Base-by-base conservation (phyloP, 2,329 filamentous ascomycete genomes). In the Scedosporium minutisporum region DNA sequence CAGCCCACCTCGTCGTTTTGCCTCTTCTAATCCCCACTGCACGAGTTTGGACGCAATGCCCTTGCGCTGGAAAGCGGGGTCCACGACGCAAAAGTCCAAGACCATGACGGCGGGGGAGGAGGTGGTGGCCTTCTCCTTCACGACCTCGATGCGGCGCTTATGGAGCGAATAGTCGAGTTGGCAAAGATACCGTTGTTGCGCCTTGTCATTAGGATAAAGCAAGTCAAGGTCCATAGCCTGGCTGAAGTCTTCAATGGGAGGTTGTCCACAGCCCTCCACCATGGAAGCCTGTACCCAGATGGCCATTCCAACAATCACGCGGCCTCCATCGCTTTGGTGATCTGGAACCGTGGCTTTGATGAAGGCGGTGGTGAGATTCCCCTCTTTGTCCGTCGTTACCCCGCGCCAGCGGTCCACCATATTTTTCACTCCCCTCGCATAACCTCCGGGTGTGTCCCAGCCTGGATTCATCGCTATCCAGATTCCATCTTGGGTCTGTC, bases 281-380 rank as follows among this genome's bases (percentile, higher is more conserved):
- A 73, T 69, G 0, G 82, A 84, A 0, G 74, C 69, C 65, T 86
- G 83, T 7, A 73, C 67, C 83, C 83, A 86, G 62, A 84, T 78
- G 2, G 83, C 81, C 29, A 81, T 64, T 16, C 83, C 83, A 9
- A 73, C 82, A n/a, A 84, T 73, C 7, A 66, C 61, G 48, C 70
- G 70, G 27, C 61, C 6, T 3, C 3, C 21, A 27, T 64, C 63
- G 1, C 67, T 67, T 0, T 75, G 66, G 1, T 73, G 70, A 62
- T 72, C 70, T 0, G 76, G 69, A 1, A 83, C 57, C 0, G 78
- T 83, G 1, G 82, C 83, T 64, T 84, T 84, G 64, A 85, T 72
- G 64, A 81, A 84, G 1, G 84, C 62, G 0, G 76, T 79, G 67
- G 82, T 83, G 1, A 75, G 74, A 7, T 76, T 68, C n/a, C 80